A percentile compares a stretch with the other conserved stretches of the same genome.
phyloP scores from a whole-genome alignment of 805 yeast genomes.

The Candida vaughaniae region DNA sequence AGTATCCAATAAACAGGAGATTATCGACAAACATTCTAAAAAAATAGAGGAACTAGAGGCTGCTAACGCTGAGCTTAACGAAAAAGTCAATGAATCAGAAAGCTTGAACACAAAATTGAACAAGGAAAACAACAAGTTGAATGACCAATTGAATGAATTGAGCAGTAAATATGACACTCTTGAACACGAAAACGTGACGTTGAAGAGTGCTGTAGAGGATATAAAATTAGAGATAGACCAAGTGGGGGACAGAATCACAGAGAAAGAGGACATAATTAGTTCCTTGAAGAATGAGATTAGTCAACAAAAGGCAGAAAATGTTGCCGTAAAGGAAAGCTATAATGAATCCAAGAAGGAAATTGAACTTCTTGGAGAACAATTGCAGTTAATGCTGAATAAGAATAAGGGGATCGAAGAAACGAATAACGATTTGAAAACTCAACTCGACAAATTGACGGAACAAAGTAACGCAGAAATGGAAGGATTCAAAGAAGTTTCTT shows the following conservation, averaged over 20 bases:
- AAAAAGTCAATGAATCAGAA: not conserved
- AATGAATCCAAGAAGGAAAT: not conserved
- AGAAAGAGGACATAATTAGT: slow-evolving; percentile 1
- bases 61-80: not conserved
- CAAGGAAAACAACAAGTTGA: slow-evolving; percentile 9
- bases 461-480: too few relatives aligned
- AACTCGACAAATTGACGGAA: not conserved
- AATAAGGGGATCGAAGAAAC: not conserved
- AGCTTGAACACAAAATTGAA: slow-evolving; percentile 5
- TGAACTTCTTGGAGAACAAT: not conserved
- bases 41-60: not conserved
- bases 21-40: not conserved
- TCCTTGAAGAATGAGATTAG: not conserved
- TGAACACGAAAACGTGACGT: slow-evolving; percentile 1
- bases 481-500: not conserved
- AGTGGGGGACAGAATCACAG: not conserved
- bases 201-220: not conserved
- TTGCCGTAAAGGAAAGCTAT: not conserved
- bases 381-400: not conserved
- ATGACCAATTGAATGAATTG: slow-evolving; percentile 8
- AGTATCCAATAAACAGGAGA: not conserved
- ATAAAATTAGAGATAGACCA: not conserved
- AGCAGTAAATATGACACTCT: not conserved
- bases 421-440: not conserved
- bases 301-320: not conserved